phyloP scores from a whole-genome alignment of 2,329 filamentous ascomycete species.

The Trichoderma koningii region DNA sequence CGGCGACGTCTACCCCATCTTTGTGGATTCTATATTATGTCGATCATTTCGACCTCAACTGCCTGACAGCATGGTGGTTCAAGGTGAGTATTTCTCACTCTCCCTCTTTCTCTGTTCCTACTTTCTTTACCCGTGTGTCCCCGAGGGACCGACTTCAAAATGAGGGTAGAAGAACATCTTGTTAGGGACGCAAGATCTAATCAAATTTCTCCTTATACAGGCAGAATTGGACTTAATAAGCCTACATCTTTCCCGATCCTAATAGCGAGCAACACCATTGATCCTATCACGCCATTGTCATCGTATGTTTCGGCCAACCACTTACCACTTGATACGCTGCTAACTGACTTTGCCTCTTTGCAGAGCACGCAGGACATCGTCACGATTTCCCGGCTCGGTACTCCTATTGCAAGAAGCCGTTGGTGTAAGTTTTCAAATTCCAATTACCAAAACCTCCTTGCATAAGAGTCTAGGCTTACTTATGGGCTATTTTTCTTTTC shows the following conservation, averaged over 20 bases:
- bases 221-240: neutral
- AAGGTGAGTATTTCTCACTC: neutral
- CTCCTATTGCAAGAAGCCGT: slow-evolving; percentile 11
- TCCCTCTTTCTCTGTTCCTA: neutral
- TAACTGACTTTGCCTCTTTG: neutral
- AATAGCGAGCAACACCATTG: slow-evolving; percentile 10
- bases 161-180: neutral
- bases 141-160: neutral
- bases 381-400: neutral
- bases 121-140: neutral
- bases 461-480: neutral
- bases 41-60: slow-evolving; percentile 2
- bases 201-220: neutral
- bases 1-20: slow-evolving; percentile 7
- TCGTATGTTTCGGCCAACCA: neutral
- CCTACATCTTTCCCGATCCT: slow-evolving; percentile 5
- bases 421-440: neutral
- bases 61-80: slow-evolving; percentile 6
- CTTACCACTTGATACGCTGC: neutral
- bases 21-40: neutral
- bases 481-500: neutral
- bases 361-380: neutral
- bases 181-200: neutral
- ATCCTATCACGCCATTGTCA: slow-evolving; percentile 3
- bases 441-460: neutral